A percentile compares a stretch with the other conserved stretches of the same genome.
Evolutionary conservation across 2,329 filamentous ascomycete genomes (phyloP).

Genomic region (Juglanconis juglandina): DNA sequence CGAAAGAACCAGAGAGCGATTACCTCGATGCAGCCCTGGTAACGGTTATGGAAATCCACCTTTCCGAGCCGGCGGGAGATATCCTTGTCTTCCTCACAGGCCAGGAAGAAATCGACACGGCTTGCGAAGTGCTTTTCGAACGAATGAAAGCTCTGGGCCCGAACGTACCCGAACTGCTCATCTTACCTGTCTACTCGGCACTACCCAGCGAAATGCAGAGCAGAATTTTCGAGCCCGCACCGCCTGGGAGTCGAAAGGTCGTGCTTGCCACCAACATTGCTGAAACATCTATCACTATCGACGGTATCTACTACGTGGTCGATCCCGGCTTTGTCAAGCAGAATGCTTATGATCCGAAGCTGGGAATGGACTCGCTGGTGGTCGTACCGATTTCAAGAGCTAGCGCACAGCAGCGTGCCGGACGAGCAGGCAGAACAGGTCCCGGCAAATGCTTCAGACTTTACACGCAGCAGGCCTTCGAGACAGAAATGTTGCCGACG

Average conservation of each 20-base stretch:
- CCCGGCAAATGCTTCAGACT: constrained; percentile 94
- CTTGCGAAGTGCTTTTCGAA: constrained; percentile 87
- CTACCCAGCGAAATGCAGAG: constrained; percentile 92
- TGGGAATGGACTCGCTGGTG: constrained; percentile 95
- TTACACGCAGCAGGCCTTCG: constrained; percentile 92
- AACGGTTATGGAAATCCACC: constrained; percentile 96
- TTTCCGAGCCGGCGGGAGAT: constrained; percentile 87
- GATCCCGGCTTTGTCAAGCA: constrained; percentile 98
- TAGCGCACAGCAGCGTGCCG: constrained; percentile 90
- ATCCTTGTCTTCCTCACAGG: constrained; percentile 97
- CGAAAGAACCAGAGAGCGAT: constrained; percentile 88
- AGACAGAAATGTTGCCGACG: constrained; percentile 94
- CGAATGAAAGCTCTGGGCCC: constrained; percentile 94
- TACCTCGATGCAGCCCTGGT: constrained; percentile 92
- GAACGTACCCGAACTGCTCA: constrained; percentile 84
- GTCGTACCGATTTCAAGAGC: constrained; percentile 96
- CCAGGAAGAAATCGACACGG: constrained; percentile 95
- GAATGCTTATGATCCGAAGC: constrained; percentile 92
- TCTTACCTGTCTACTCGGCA: constrained; percentile 93
- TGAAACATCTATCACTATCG: constrained; percentile 96
- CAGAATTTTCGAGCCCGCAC: constrained; percentile 89
- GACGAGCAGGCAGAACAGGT: constrained; percentile 87
- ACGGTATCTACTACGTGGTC: constrained; percentile 95
- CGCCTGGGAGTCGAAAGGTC: constrained; percentile 81
- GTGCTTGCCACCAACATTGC: constrained; percentile 98